These are phyloP conservation scores for Penicillium alfredii DNA, from an alignment of 495 filamentous ascomycete species.

Conservation along the genomic window DNA sequence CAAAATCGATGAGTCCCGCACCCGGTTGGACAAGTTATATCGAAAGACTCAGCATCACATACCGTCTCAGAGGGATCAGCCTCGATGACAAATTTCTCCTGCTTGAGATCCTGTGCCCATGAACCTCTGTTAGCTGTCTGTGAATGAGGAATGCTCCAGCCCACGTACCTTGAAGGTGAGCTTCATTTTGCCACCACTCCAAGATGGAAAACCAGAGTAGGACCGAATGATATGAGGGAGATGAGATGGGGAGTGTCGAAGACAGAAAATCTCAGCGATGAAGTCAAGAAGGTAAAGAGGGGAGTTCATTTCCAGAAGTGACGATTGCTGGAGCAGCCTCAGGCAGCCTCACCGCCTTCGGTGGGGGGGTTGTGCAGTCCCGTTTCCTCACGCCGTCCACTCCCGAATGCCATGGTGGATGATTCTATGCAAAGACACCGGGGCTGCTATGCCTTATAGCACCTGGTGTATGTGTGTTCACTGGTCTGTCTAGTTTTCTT, in stretches of 20 bases:
- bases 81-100: slow-evolving; percentile 94
- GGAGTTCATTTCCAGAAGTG: no score
- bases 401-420: not conserved
- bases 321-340: no score
- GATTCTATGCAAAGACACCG: no score
- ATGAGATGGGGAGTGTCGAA: slow-evolving; percentile 4
- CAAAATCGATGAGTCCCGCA: slow-evolving; percentile 31
- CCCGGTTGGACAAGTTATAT: slow-evolving; percentile 6
- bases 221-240: slow-evolving; percentile 13
- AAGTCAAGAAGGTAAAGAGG: not conserved
- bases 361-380: no score
- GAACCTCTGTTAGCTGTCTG: slow-evolving; percentile 2
- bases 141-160: slow-evolving; percentile 11
- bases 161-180: slow-evolving; percentile 71
- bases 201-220: slow-evolving; percentile 6
- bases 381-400: no score
- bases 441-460: no score
- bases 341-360: not conserved
- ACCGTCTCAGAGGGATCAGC: slow-evolving; percentile 89
- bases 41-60: slow-evolving; percentile 24
- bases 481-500: no score
- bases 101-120: slow-evolving; percentile 76
- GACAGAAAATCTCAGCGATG: not conserved
- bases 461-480: no score
- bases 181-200: slow-evolving; percentile 58